These are phyloP conservation scores for Mortierella sp. DNA, from an alignment of 371 early-diverging fungal genomes.

Conservation along the genomic window DNA sequence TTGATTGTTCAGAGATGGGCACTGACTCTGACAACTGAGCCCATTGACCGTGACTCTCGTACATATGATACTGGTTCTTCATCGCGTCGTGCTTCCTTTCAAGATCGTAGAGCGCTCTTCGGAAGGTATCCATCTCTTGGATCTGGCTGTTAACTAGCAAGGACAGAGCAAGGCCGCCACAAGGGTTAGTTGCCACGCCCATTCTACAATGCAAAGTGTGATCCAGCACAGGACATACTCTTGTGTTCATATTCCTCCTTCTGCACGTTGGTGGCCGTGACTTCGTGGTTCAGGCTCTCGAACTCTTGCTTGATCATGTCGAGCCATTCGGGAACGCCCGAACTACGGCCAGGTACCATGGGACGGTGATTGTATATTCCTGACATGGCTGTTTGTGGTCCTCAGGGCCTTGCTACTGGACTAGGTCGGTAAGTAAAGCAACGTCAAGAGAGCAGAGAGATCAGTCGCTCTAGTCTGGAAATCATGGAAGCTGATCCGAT, in stretches of 20 bases:
- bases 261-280: constrained; percentile 76
- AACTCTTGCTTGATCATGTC: constrained; percentile 88
- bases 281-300: constrained; percentile 83
- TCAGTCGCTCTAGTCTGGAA: neutral
- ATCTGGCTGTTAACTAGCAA: constrained; percentile 38
- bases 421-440: neutral
- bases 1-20: no score
- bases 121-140: constrained; percentile 48
- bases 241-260: constrained; percentile 91
- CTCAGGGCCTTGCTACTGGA: neutral
- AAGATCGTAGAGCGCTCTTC: constrained; percentile 46
- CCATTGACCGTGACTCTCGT: neutral
- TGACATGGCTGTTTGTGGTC: constrained; percentile 55
- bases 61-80: constrained; percentile 52
- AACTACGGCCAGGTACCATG: constrained; percentile 72
- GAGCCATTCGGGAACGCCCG: constrained; percentile 77
- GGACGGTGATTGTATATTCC: constrained; percentile 84
- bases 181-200: neutral
- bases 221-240: constrained; percentile 61
- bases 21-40: neutral
- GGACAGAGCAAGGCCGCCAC: constrained; percentile 4
- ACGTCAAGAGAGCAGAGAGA: no score
- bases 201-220: neutral
- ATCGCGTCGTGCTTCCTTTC: constrained; percentile 50
- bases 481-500: neutral